A percentile compares a stretch with the other conserved stretches of the same genome.
Conservation (phyloP, 148 eudicot genomes). For the Chenopodium berlandieri region DNA sequence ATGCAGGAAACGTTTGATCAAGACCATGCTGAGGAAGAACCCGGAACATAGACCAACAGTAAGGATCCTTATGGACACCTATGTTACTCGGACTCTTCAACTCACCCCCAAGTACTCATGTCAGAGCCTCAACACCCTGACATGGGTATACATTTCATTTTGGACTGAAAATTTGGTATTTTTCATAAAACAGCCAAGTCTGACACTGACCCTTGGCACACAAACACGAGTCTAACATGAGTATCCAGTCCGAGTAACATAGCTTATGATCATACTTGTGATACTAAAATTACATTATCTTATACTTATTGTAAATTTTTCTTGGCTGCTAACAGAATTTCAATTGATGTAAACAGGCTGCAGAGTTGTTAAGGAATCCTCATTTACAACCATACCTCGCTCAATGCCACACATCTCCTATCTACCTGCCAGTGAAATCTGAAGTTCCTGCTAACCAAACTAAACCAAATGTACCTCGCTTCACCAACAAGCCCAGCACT, state of each 20-base stretch:
- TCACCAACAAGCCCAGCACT: constrained; percentile 16
- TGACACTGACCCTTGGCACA: no score
- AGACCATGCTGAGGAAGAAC: constrained; percentile 54
- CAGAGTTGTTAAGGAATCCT: constrained; percentile 51
- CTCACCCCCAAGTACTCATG: neutral
- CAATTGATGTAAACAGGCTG: constrained; percentile 31
- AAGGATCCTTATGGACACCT: neutral
- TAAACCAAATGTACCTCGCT: constrained; percentile 9
- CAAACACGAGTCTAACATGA: no score
- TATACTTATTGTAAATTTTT: neutral
- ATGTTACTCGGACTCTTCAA: neutral
- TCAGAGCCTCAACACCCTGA: no score
- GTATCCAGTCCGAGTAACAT: no score
- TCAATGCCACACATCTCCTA: constrained; percentile 43
- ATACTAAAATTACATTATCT: neutral
- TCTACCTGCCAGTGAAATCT: constrained; percentile 42
- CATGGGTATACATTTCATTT: no score
- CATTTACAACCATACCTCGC: constrained; percentile 52
- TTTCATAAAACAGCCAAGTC: neutral
- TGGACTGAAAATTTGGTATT: neutral
- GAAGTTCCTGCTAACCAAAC: constrained; percentile 22
- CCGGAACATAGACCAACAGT: constrained; percentile 63
- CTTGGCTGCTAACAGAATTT: neutral
- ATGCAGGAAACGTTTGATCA: constrained; percentile 53
- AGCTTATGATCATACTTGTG: neutral